A percentile compares a stretch with the other conserved stretches of the same genome.
phyloP scores from a whole-genome alignment of 2,329 filamentous ascomycete genomes.

The Diaporthe aspalathi region DNA sequence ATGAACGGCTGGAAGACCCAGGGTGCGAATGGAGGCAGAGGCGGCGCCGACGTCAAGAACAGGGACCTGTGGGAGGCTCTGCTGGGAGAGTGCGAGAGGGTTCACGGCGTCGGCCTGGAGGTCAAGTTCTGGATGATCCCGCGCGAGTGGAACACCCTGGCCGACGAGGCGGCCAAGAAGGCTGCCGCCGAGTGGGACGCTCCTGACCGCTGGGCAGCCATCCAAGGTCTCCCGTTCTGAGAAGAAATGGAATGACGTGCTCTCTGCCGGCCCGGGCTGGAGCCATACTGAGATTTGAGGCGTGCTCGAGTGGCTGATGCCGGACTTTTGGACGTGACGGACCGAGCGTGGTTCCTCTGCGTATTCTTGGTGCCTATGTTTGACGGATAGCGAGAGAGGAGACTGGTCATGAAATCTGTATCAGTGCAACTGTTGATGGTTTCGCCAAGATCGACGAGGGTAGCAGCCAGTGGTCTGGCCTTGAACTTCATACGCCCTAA shows the following conservation, averaged over 20 bases:
- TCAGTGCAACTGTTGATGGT: neutral
- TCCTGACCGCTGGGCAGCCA: neutral
- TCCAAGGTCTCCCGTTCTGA: neutral
- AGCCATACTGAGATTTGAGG: neutral
- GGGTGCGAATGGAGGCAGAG: neutral
- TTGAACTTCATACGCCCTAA: no score
- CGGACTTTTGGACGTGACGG: neutral
- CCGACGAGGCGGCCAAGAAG: neutral
- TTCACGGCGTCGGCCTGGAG: neutral
- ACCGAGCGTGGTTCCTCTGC: neutral
- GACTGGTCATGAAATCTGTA: neutral
- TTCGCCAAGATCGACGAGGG: no score
- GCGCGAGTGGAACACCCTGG: slow-evolving; percentile 5
- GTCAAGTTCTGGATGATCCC: slow-evolving; percentile 11
- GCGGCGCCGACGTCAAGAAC: slow-evolving; percentile 56
- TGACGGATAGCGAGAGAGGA: neutral
- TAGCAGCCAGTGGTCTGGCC: no score
- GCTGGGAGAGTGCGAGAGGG: slow-evolving; percentile 31
- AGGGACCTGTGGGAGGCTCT: slow-evolving; percentile 64
- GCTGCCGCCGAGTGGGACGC: neutral
- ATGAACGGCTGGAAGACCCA: slow-evolving; percentile 56
- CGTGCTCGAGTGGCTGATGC: neutral
- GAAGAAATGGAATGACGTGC: neutral
- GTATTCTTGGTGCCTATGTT: neutral
- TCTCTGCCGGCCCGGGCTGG: neutral